phyloP scores from a whole-genome alignment of 192 early-diverging fungal genomes.

The Lobulomyces angularis region DNA sequence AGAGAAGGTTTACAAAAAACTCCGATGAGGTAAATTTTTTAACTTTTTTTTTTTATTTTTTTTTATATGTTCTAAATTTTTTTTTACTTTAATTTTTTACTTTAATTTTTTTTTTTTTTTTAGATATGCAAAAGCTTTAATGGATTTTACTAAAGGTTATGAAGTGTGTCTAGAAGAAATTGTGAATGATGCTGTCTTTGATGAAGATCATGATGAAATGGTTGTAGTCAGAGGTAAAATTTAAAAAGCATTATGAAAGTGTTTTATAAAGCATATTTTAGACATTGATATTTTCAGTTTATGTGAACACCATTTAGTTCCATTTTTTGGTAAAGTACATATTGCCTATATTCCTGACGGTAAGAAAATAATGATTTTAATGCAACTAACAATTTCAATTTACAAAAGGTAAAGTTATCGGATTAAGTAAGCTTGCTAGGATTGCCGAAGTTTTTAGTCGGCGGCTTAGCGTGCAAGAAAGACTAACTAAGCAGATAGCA shows the following conservation, averaged over 20 bases:
- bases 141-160: constrained; percentile 95
- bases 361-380: neutral
- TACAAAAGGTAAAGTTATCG: constrained; percentile 86
- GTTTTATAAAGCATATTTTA: too few species aligned
- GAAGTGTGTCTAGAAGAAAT: constrained; percentile 80
- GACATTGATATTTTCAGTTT: constrained; percentile 92
- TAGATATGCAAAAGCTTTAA: constrained; percentile 77
- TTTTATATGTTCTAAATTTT: too few species aligned
- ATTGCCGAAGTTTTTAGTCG: constrained; percentile 97
- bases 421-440: constrained; percentile 90
- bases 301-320: constrained; percentile 98
- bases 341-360: neutral
- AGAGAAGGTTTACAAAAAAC: constrained; percentile 92
- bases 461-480: constrained; percentile 92
- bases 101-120: too few species aligned
- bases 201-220: constrained; percentile 99
- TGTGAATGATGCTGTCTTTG: constrained; percentile 90
- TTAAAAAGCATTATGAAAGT: too few species aligned
- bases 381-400: constrained; percentile 3
- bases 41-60: too few species aligned
- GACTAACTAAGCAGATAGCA: constrained; percentile 95
- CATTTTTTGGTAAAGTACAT: constrained; percentile 85
- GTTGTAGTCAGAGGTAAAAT: too few species aligned
- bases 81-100: too few species aligned
- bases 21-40: constrained; percentile 89